Base-by-base conservation (phyloP, 202 grass and related monocot species). In the Digitaria exilis region DNA sequence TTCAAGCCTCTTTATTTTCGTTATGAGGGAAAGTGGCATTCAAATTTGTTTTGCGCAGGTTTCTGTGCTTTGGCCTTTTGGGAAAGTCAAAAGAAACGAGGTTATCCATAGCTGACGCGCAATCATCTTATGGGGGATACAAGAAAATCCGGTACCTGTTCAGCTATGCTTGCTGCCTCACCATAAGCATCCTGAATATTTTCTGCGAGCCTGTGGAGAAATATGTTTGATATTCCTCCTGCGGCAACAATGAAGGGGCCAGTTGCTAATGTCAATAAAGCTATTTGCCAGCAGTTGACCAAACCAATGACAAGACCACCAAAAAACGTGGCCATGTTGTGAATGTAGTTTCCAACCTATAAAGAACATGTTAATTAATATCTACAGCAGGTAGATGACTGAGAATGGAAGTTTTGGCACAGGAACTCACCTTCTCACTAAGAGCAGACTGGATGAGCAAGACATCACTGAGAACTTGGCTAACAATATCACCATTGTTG, bases 191-290 rank as follows among this genome's bases (percentile, higher is more conserved):
- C 96, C 82, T 98, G 96, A 88, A 98, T 98, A 87, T 93, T 98
- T 93, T 98, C 96, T 75, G 96, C 92, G 82, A 98, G 92, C 77
- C 92, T 92, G 69, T 98, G 96, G 51, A 98, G 91, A 88, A 98
- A 98, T 82, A 98, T 98, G 61, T 98, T 98, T 87, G 96, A 98
- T 88, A 98, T 95, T 86, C 96, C 96, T 90, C 96, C 92, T 90
- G 96, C 96, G 16, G 91, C 96, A 82, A 98, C 90, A 82, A 98
- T 98, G 85, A 98, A 98, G 30, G 93, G 92, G 29, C 96, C 92
- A 77, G 92, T 98, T 32, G 90, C 96, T 76, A 98, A 76, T 80
- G 96, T 95, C 69, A 98, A 69, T 73, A 95, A 83, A 65, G 92
- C 92, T 87, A 98, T 93, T 84, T 98, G 92, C 96, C 96, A 98